Percentiles rank a stretch among this genome's conserved stretches.
Evolutionary conservation across 495 filamentous ascomycete genomes (phyloP).

Genomic region (Gamarada debralockiae): DNA sequence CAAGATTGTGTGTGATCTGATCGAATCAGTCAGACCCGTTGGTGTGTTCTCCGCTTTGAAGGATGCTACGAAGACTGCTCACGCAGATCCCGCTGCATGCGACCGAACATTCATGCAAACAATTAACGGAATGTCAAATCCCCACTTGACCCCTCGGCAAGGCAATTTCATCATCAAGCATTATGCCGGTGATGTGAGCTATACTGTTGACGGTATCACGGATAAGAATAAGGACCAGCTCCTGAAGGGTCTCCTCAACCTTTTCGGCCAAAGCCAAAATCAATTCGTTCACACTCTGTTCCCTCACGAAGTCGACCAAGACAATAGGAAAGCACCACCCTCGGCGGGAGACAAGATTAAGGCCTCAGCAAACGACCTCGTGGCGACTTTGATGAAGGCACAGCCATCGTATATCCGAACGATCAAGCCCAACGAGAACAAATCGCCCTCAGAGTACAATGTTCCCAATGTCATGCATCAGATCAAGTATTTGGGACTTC

Average conservation of each 20-base stretch:
- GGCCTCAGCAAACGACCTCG: slow-evolving; percentile 90
- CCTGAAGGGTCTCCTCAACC: slow-evolving; percentile 86
- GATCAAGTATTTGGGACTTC: slow-evolving; percentile 97
- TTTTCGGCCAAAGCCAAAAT: slow-evolving; percentile 82
- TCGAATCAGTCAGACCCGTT: slow-evolving; percentile 86
- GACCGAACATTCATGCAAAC: slow-evolving; percentile 94
- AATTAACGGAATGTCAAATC: slow-evolving; percentile 84
- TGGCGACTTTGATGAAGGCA: slow-evolving; percentile 94
- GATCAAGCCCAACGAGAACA: slow-evolving; percentile 99
- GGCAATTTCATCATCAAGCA: slow-evolving; percentile 98
- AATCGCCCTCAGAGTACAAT: slow-evolving; percentile 90
- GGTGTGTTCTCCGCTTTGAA: slow-evolving; percentile 96
- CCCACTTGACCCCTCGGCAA: slow-evolving; percentile 87
- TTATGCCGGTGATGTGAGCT: slow-evolving; percentile 96
- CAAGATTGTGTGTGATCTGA: slow-evolving; percentile 96
- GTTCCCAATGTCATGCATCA: slow-evolving; percentile 91
- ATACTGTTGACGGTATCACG: slow-evolving; percentile 94
- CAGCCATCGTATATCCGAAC: slow-evolving; percentile 97
- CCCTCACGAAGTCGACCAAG: slow-evolving; percentile 90
- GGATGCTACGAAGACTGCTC: slow-evolving; percentile 94
- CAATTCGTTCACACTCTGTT: slow-evolving; percentile 82
- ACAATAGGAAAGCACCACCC: slow-evolving; percentile 90
- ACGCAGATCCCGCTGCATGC: slow-evolving; percentile 89
- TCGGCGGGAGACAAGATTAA: slow-evolving; percentile 98
- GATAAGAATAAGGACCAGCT: slow-evolving; percentile 99